A percentile compares a stretch with the other conserved stretches of the same genome.
phyloP scores from a whole-genome alignment of 2,329 filamentous ascomycete genomes.

The Alternaria sp. region DNA sequence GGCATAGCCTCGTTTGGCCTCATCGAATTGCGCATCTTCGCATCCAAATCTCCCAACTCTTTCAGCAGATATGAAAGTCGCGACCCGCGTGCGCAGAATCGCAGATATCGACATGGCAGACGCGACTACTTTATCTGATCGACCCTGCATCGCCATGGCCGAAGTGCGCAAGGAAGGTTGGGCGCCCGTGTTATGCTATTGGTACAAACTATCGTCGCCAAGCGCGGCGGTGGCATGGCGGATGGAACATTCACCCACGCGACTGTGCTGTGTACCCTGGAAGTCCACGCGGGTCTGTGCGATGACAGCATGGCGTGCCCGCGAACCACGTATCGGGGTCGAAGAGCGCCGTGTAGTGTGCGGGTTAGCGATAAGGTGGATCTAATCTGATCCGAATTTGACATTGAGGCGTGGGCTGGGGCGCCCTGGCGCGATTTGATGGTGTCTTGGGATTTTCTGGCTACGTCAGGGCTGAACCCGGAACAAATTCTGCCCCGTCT shows the following conservation, averaged over 20 bases:
- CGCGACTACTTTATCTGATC: slow-evolving; percentile 13
- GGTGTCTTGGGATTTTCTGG: slow-evolving; percentile 5
- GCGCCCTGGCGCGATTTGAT: background rate
- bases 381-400: slow-evolving; percentile 19
- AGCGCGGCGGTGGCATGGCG: slow-evolving; percentile 14
- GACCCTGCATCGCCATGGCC: slow-evolving; percentile 10
- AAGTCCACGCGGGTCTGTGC: background rate
- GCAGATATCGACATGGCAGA: background rate
- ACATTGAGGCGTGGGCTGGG: background rate
- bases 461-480: slow-evolving; percentile 16
- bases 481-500: background rate
- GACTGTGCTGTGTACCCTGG: background rate
- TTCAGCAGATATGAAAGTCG: background rate
- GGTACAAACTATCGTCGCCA: slow-evolving; percentile 12
- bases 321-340: background rate
- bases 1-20: slow-evolving; percentile 7
- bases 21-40: slow-evolving; percentile 20
- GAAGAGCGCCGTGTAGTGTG: background rate
- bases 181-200: slow-evolving; percentile 6
- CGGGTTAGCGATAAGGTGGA: slow-evolving; percentile 2
- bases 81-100: background rate
- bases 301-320: slow-evolving; percentile 9
- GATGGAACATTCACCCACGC: slow-evolving; percentile 3
- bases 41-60: background rate
- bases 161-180: background rate